Conservation (phyloP, 768 basidiomycete species). For the Paxillus involutus region DNA sequence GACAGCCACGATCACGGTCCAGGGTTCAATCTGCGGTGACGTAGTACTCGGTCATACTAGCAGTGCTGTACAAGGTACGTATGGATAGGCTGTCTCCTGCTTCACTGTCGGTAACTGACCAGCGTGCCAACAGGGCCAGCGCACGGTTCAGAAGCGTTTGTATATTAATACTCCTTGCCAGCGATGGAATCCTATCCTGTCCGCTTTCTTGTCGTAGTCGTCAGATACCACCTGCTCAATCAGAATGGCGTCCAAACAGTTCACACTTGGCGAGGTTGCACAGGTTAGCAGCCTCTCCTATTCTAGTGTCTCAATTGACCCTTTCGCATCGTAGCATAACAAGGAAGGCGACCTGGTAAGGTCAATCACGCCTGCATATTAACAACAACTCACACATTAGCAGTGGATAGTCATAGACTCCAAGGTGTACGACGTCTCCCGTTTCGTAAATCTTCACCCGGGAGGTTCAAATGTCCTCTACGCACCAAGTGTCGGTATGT, state of each 20-base stretch:
- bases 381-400: conserved; percentile 2
- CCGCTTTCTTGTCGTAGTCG: background rate
- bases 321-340: conserved; percentile 64
- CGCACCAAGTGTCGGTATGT: conserved; percentile 63
- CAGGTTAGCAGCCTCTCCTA: conserved; percentile 43
- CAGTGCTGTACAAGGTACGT: no score
- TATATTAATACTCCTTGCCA: no score
- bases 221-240: background rate
- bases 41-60: no score
- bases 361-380: conserved; percentile 1
- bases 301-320: background rate
- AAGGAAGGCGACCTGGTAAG: conserved; percentile 77
- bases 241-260: conserved; percentile 33
- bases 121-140: no score
- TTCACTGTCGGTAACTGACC: no score
- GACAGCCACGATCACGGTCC: no score
- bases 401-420: conserved; percentile 84
- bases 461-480: conserved; percentile 76
- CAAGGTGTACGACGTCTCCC: conserved; percentile 79
- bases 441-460: conserved; percentile 83
- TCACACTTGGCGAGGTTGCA: conserved; percentile 65
- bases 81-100: no score
- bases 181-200: no score
- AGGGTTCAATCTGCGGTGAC: no score
- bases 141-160: no score